These are phyloP conservation scores for Eutrema heterophyllum DNA, from an alignment of 345 rosid species.

Conservation along the genomic window DNA sequence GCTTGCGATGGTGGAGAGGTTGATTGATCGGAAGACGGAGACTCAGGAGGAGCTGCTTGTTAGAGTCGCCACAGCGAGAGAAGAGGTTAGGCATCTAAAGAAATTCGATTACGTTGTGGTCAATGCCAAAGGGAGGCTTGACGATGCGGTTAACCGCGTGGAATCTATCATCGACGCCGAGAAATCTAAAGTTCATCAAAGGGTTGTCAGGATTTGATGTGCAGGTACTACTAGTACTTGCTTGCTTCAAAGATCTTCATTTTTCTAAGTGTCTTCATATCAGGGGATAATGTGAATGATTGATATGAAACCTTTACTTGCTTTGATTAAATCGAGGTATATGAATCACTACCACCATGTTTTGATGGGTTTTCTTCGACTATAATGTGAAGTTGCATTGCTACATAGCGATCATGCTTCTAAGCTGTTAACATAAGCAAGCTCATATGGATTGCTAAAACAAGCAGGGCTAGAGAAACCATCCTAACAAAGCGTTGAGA, in stretches of 20 bases:
- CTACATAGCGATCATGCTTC: too few relatives aligned
- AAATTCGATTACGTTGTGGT: constrained; percentile 80
- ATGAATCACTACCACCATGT: too few relatives aligned
- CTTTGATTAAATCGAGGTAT: too few relatives aligned
- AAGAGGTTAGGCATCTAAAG: constrained; percentile 64
- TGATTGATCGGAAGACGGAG: constrained; percentile 83
- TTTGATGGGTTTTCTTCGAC: too few relatives aligned
- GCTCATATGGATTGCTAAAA: too few relatives aligned
- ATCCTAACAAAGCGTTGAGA: too few relatives aligned
- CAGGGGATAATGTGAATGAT: too few relatives aligned
- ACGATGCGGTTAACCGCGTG: constrained; percentile 56
- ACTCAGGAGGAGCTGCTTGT: constrained; percentile 68
- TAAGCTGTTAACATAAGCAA: too few relatives aligned
- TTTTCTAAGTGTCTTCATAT: not conserved
- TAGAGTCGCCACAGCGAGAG: constrained; percentile 77
- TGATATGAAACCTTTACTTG: not conserved
- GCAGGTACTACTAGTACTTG: not conserved
- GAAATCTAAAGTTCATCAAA: constrained; percentile 80
- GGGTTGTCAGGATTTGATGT: constrained; percentile 50
- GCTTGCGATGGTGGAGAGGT: constrained; percentile 70
- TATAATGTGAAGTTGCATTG: too few relatives aligned
- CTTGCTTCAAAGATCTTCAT: not conserved
- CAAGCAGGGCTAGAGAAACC: too few relatives aligned
- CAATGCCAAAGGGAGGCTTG: constrained; percentile 76
- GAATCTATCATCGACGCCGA: constrained; percentile 86